Base-by-base conservation (phyloP, 148 eudicot species). In the Nyssa sinensis region DNA sequence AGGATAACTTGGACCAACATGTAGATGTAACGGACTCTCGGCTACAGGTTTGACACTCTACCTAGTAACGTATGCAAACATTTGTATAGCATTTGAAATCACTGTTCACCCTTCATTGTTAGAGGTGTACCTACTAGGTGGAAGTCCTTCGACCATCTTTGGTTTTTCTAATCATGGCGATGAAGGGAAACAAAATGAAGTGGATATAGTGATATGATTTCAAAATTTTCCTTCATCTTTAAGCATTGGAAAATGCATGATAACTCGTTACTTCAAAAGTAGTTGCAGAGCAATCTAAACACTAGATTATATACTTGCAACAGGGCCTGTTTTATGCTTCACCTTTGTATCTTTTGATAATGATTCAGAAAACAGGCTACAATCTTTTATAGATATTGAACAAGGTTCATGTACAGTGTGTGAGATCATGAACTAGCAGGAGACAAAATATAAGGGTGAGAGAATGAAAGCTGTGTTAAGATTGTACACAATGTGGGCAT, bases 1-100 rank as follows among this genome's bases (percentile, higher is more conserved):
- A 93, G 98, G 94, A 91, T 75, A 63, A 74, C 83, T 81, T 93
- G 85, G 98, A 93, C 76, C 76, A 91, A 51, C 92, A 93, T 62
- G 96, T 89, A 82, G 98, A 93, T 62, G 85, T 80, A 60, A 88
- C 98, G 27, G 89, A 86, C 60, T 86, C 91, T 76, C 82, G 93
- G 74, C 78, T 91, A 76, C 88, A 89, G 96, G 98, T 93, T n/a
- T n/a, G 55, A 82, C 33, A 77, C 66, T 66, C 67, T 67, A 70
- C 35, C 55, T 60, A 62, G 49, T 67, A 47, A 58, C 9, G 11
- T 7, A 31, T 34, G 65, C 71, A 64, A 58, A 72, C 41, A 0
- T 9, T 63, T n/a, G 14, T 23, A 31, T 34, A 64, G 70, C 58
- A 13, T 34, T 64, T 13, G 24, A 23, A 17, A 55, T 55, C 21